A percentile compares a stretch with the other conserved stretches of the same genome.
Conservation (phyloP, 768 basidiomycete genomes). For the Trametes gibbosa region DNA sequence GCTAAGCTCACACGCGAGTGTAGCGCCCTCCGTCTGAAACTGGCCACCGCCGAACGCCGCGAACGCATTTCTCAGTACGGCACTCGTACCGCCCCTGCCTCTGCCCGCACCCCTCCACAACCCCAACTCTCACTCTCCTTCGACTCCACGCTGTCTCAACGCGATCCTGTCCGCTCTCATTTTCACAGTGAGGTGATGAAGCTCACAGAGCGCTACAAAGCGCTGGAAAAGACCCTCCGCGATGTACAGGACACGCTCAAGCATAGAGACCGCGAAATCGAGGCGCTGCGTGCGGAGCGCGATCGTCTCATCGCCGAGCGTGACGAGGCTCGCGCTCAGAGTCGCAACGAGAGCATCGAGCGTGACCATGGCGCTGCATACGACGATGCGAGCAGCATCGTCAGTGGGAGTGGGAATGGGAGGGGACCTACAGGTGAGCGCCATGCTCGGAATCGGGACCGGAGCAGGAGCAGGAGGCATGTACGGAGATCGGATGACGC, state of each 20-base stretch:
- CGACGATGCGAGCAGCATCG: slow-evolving; percentile 7
- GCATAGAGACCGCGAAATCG: slow-evolving; percentile 58
- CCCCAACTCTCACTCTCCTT: background rate
- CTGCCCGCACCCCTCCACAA: slow-evolving; percentile 22
- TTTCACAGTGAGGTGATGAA: slow-evolving; percentile 37
- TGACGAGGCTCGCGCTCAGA: slow-evolving; percentile 25
- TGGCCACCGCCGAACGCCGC: slow-evolving; percentile 39
- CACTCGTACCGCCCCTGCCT: slow-evolving; percentile 17
- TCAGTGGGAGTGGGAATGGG: background rate
- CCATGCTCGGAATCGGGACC: slow-evolving; percentile 17
- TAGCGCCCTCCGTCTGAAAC: slow-evolving; percentile 42
- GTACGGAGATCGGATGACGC: slow-evolving; percentile 23
- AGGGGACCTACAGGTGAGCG: background rate
- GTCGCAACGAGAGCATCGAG: slow-evolving; percentile 19
- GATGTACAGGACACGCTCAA: slow-evolving; percentile 62
- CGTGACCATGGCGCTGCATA: background rate
- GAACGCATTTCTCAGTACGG: slow-evolving; percentile 23
- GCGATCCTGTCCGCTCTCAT: slow-evolving; percentile 15
- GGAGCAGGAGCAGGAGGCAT: slow-evolving; percentile 20
- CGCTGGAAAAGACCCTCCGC: slow-evolving; percentile 60
- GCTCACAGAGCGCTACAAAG: slow-evolving; percentile 59
- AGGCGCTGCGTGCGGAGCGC: slow-evolving; percentile 44
- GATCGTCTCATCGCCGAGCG: slow-evolving; percentile 31
- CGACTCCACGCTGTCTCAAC: slow-evolving; percentile 6
- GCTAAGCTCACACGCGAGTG: slow-evolving; percentile 40